Percentiles rank a stretch among this genome's conserved stretches.
These are phyloP conservation scores for Diatrype stigma DNA, from an alignment of 2,329 filamentous ascomycete species.

Conservation along the genomic window DNA sequence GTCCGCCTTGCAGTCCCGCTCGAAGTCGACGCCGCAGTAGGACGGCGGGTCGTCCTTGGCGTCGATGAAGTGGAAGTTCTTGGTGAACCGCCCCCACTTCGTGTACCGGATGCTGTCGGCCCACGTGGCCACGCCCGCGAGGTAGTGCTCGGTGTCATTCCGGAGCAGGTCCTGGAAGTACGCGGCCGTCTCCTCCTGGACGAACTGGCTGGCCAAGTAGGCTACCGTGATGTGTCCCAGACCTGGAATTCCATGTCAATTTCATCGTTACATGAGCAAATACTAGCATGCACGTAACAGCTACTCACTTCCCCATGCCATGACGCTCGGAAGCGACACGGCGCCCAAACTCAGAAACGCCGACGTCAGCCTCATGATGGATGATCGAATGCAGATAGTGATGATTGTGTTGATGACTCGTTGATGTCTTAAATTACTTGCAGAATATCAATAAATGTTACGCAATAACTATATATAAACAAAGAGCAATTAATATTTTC, in stretches of 20 bases:
- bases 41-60: slow-evolving; percentile 59
- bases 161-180: slow-evolving; percentile 56
- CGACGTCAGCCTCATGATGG: slow-evolving; percentile 27
- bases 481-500: neutral
- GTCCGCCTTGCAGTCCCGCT: slow-evolving; percentile 57
- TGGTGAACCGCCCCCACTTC: slow-evolving; percentile 57
- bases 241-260: slow-evolving; percentile 31
- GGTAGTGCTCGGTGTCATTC: slow-evolving; percentile 51
- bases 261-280: no score
- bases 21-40: slow-evolving; percentile 55
- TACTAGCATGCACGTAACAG: no score
- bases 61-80: slow-evolving; percentile 66
- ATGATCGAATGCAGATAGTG: no score
- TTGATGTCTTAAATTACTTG: no score
- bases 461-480: no score
- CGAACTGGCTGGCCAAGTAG: slow-evolving; percentile 58
- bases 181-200: slow-evolving; percentile 49
- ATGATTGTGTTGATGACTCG: no score
- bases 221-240: slow-evolving; percentile 64
- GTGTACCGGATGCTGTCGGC: slow-evolving; percentile 64
- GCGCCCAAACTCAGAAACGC: slow-evolving; percentile 23
- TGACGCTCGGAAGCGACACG: slow-evolving; percentile 28
- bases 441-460: no score
- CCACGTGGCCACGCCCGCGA: slow-evolving; percentile 63
- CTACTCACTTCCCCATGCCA: slow-evolving; percentile 40